Base-by-base conservation (phyloP, 352 stramenopile genomes). In the Phytopythium cucurbitacearum region DNA sequence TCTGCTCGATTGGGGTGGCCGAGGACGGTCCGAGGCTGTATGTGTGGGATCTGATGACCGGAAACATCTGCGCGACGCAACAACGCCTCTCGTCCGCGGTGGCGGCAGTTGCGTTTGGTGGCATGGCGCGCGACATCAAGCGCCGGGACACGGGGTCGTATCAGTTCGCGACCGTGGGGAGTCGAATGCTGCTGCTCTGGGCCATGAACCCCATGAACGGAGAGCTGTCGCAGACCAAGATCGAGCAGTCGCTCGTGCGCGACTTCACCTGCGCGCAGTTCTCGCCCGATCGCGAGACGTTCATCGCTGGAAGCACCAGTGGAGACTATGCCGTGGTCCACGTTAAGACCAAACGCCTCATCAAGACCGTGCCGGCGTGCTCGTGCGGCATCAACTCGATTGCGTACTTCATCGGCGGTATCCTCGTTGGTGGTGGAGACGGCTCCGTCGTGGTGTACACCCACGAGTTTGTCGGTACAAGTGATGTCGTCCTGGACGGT, bases 71-170 rank as follows among this genome's bases (percentile, higher is more conserved):
- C 51, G 74, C 86, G 7, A 91, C 81, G 7, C 75, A 90, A 48
- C 74, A 85, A 58, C 89, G 93, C 51, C 69, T 93, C 37, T 55
- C 65, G 40, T 61, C 74, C 35, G 75, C 79, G 54, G 68, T 87
- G 45, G 73, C 74, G 5, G 68, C 73, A 9, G 70, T 93, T n/a
- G 64, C 70, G 3, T 96, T 91, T 50, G 88, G 86, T 42, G 87
- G 87, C 21, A 91, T 96, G 73, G 71, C 74, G 9, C 81, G 87
- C 49, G 89, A 98, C 47, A 71, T 97, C 48, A 98, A 98, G 73
- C 81, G 89, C 15, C 73, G 89, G 1, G 83, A 97, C 61, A 97
- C 88, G 34, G 15, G 49, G 21, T 76, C 70, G 43, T 97, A 98
- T 69, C 80, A 96, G 51, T 94, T 98, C 58, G 78, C 76, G 49